Percentiles rank a stretch among this genome's conserved stretches.
These are phyloP conservation scores for Curvularia sp. DNA, from an alignment of 2,329 filamentous ascomycete genomes.

Conservation along the genomic window DNA sequence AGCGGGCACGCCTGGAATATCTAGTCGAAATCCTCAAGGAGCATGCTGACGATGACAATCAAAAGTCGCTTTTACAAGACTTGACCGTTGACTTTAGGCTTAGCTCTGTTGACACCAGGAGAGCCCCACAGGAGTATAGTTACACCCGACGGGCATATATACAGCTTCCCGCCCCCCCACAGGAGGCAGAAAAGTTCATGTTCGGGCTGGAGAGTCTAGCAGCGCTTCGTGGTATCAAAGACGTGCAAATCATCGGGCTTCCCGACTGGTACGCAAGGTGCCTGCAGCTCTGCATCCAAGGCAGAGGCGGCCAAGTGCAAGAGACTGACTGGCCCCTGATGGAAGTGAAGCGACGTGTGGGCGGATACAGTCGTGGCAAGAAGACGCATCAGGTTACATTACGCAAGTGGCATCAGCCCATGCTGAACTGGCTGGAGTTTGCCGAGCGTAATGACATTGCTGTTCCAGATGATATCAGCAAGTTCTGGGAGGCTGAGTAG, in stretches of 20 bases:
- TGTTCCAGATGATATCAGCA: conserved; percentile 16
- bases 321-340: conserved; percentile 29
- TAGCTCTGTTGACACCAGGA: neutral
- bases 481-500: conserved; percentile 6
- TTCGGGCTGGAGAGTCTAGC: conserved; percentile 30
- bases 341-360: conserved; percentile 9
- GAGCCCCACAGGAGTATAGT: too few relatives aligned
- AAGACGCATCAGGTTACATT: conserved; percentile 8
- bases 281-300: conserved; percentile 30
- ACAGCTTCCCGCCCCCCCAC: too few relatives aligned
- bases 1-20: conserved; percentile 28
- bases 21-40: conserved; percentile 32
- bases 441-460: conserved; percentile 29
- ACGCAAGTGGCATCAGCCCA: conserved; percentile 32
- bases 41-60: conserved; percentile 26
- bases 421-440: conserved; percentile 35
- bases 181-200: conserved; percentile 20
- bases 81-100: conserved; percentile 12
- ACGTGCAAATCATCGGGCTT: conserved; percentile 24
- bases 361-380: conserved; percentile 6
- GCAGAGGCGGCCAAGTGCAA: conserved; percentile 27
- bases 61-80: conserved; percentile 26
- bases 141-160: neutral
- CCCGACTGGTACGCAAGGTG: conserved; percentile 32
- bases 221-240: conserved; percentile 25